phyloP scores from a whole-genome alignment of 2,329 filamentous ascomycete species.

The Neofusicoccum laricinum region DNA sequence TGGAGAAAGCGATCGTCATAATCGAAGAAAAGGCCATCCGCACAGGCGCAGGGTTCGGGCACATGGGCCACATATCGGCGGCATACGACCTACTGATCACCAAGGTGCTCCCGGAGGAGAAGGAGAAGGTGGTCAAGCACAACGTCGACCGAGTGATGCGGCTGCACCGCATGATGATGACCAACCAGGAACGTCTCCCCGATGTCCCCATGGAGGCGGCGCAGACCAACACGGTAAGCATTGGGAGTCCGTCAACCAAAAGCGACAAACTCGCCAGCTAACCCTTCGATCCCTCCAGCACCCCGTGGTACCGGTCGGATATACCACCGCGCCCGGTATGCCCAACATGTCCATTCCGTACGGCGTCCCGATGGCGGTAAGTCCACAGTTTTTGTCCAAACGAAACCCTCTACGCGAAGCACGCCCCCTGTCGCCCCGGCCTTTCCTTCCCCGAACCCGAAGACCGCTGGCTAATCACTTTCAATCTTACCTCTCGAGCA shows the following conservation, averaged over 20 bases:
- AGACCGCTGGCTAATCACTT: not conserved
- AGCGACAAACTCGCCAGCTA: not conserved
- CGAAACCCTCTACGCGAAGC: not conserved
- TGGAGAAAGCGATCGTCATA: slow-evolving; percentile 28
- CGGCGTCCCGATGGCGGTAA: not conserved
- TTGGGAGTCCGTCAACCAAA: not conserved
- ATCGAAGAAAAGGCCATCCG: slow-evolving; percentile 35
- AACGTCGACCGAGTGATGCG: slow-evolving; percentile 11
- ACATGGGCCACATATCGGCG: slow-evolving; percentile 13
- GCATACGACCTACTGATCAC: slow-evolving; percentile 13
- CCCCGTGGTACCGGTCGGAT: not conserved
- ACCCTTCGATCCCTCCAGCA: not conserved
- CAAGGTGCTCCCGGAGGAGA: slow-evolving; percentile 6
- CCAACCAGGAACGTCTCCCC: slow-evolving; percentile 6
- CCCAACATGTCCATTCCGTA: not conserved
- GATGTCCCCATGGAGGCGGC: not conserved
- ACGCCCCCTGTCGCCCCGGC: not conserved
- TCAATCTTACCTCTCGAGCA: not conserved
- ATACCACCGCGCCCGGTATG: not conserved
- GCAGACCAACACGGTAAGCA: not conserved
- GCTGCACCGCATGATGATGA: not conserved
- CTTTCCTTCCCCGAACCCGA: not conserved
- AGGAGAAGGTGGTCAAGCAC: slow-evolving; percentile 5
- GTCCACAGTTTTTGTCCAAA: not conserved
- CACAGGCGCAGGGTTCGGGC: slow-evolving; percentile 11